Evolutionary conservation across 768 basidiomycete species (phyloP).

Genomic region (Multifurca ochricompacta): DNA sequence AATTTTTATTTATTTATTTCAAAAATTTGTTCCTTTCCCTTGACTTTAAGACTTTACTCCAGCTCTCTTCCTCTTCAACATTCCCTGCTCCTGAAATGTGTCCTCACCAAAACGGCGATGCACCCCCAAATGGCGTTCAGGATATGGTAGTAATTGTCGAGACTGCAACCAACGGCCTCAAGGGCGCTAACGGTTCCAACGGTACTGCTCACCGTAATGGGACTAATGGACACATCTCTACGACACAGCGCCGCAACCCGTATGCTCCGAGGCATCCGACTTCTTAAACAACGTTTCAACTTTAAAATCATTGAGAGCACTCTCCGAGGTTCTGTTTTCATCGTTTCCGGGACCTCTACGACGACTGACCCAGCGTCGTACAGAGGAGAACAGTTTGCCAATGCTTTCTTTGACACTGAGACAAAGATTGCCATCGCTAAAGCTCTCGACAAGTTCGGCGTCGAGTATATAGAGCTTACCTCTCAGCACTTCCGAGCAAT

Average conservation of each 20-base stretch:
- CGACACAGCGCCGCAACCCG: slow-evolving; percentile 52
- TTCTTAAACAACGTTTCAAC: slow-evolving; percentile 88
- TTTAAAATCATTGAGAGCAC: slow-evolving; percentile 98
- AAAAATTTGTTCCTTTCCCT: not conserved
- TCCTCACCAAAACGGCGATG: slow-evolving; percentile 48
- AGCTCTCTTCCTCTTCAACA: too few species aligned
- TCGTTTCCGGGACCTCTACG: not conserved
- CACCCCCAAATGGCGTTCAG: slow-evolving; percentile 34
- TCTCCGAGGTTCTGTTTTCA: slow-evolving; percentile 61
- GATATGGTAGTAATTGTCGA: slow-evolving; percentile 71
- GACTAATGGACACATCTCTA: slow-evolving; percentile 24
- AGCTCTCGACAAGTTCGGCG: slow-evolving; percentile 97
- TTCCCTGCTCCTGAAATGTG: slow-evolving; percentile 60
- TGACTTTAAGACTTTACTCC: not conserved
- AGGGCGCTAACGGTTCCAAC: slow-evolving; percentile 31
- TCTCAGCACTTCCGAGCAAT: slow-evolving; percentile 98
- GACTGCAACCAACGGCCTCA: slow-evolving; percentile 30
- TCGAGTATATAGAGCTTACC: slow-evolving; percentile 99
- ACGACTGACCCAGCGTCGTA: slow-evolving; percentile 1
- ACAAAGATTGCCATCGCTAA: slow-evolving; percentile 99
- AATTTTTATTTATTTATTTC: not conserved
- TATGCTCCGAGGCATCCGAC: slow-evolving; percentile 88
- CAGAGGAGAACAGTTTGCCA: slow-evolving; percentile 99
- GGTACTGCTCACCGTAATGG: slow-evolving; percentile 28
- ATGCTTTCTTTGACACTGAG: slow-evolving; percentile 99